A percentile compares a stretch with the other conserved stretches of the same genome.
phyloP scores from a whole-genome alignment of 2,329 filamentous ascomycete genomes.

The Colletotrichum melonis region DNA sequence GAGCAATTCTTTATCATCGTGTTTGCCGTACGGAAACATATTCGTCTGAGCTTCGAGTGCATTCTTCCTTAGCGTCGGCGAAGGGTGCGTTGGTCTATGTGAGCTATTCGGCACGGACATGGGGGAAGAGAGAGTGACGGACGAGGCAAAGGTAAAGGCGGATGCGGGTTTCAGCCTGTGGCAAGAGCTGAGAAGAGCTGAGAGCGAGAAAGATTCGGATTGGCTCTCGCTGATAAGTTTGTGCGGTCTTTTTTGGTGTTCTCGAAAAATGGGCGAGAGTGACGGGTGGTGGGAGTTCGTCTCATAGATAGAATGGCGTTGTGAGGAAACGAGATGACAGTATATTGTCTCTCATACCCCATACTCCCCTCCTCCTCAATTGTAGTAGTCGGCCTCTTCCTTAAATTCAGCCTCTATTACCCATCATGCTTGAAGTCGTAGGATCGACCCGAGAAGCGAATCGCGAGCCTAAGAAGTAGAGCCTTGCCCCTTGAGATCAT shows the following conservation, averaged over 20 bases:
- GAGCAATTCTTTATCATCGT: constrained; percentile 21
- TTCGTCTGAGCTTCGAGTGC: constrained; percentile 31
- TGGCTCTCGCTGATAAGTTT: background rate
- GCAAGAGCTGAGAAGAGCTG: background rate
- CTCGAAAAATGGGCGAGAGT: background rate
- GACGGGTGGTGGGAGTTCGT: constrained; percentile 10
- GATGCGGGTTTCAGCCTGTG: background rate
- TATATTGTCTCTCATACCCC: background rate
- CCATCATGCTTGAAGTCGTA: background rate
- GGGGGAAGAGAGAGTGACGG: background rate
- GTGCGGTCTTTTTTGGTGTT: background rate
- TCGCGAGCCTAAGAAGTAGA: background rate
- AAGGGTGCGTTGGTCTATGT: constrained; percentile 29
- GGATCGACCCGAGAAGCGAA: background rate
- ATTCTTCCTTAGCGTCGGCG: constrained; percentile 25
- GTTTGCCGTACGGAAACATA: background rate
- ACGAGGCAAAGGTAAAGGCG: background rate
- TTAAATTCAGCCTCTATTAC: background rate
- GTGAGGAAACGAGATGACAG: constrained; percentile 14
- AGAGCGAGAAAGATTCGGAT: background rate
- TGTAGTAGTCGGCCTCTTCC: background rate
- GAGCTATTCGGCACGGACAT: constrained; percentile 25
- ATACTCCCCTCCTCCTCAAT: background rate
- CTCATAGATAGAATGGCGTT: constrained; percentile 27
- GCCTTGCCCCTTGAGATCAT: background rate